Percentiles rank a stretch among this genome's conserved stretches.
These are phyloP conservation scores for Ceratocystis huliohia DNA, from an alignment of 2,329 filamentous ascomycete species.

Conservation along the genomic window DNA sequence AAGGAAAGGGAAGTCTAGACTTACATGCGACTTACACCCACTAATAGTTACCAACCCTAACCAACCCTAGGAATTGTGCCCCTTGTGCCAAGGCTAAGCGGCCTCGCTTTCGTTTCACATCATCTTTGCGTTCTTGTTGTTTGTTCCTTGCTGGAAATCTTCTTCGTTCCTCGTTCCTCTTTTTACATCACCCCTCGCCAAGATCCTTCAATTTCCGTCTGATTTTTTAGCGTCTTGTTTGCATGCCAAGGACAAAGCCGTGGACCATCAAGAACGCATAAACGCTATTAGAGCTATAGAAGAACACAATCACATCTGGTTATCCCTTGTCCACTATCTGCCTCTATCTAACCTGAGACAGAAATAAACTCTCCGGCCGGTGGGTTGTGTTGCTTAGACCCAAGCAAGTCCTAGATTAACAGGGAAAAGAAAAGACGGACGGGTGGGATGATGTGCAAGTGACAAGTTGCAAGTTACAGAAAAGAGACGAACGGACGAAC, in stretches of 20 bases:
- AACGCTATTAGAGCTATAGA: background rate
- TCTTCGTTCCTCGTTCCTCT: background rate
- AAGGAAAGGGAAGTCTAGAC: background rate
- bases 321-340: no score
- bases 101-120: background rate
- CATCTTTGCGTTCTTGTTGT: background rate
- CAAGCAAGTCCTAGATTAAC: no score
- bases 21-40: background rate
- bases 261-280: background rate
- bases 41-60: background rate
- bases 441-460: background rate
- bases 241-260: background rate
- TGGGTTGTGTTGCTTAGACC: background rate
- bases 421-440: no score
- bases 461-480: background rate
- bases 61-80: background rate
- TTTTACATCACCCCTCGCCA: background rate
- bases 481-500: no score
- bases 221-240: background rate
- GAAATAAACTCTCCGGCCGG: background rate
- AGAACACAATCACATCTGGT: no score
- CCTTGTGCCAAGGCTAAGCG: background rate
- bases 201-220: slow-evolving; percentile 8
- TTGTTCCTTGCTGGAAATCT: background rate
- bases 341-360: background rate